These are phyloP conservation scores for Macrocybe gigantea DNA, from an alignment of 768 basidiomycete species.

Conservation along the genomic window DNA sequence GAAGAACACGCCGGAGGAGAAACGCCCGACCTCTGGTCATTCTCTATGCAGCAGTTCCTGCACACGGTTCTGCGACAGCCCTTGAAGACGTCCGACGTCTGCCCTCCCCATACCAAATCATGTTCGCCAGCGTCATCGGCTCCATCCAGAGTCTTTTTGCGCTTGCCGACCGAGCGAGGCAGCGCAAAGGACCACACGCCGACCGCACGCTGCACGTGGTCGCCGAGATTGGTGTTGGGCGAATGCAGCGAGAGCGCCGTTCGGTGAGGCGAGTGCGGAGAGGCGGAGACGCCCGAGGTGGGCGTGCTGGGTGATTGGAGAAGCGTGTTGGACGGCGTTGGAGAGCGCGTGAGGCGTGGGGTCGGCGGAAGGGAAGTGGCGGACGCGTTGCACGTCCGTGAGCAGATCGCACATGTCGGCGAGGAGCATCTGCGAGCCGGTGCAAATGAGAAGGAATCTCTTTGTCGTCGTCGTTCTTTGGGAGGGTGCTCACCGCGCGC, in stretches of 20 bases:
- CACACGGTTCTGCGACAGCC: slow-evolving; percentile 39
- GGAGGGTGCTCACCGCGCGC: slow-evolving; percentile 17
- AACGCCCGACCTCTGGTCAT: slow-evolving; percentile 29
- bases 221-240: slow-evolving; percentile 19
- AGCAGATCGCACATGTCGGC: slow-evolving; percentile 37
- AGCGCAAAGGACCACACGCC: not conserved
- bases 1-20: not conserved
- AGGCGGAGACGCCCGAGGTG: no score
- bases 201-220: slow-evolving; percentile 1
- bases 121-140: slow-evolving; percentile 12
- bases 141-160: slow-evolving; percentile 11
- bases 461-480: no score
- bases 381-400: slow-evolving; percentile 35
- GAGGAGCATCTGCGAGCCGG: slow-evolving; percentile 27
- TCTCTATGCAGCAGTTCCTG: slow-evolving; percentile 39
- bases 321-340: slow-evolving; percentile 26
- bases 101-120: slow-evolving; percentile 1
- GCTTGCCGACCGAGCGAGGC: not conserved
- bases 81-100: slow-evolving; percentile 7
- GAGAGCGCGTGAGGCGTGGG: slow-evolving; percentile 32
- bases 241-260: slow-evolving; percentile 21
- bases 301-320: slow-evolving; percentile 9
- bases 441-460: not conserved
- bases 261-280: slow-evolving; percentile 13
- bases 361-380: slow-evolving; percentile 30